Evolutionary conservation across 257 asterid species (phyloP), one percentile per base, ranked within the genome.

Genomic region (Solanum gandarillasii): DNA sequence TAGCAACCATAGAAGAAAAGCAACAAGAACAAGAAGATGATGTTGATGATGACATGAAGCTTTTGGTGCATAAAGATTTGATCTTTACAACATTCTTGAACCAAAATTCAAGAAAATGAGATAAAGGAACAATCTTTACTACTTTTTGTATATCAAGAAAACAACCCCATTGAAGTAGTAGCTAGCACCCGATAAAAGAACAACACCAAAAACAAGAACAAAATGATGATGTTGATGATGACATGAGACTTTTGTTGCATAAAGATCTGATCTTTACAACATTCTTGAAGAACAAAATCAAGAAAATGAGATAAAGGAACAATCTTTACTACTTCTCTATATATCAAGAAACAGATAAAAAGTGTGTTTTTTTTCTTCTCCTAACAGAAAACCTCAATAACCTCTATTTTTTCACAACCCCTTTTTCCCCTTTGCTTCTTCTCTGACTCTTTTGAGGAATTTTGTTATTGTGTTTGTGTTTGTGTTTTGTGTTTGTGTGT

Each of bases 141-240:
- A 83, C 46, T 52, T 23, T 83, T 6, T 36, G 27, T 39, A 6
- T 62, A 41, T 55, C n/a, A 75, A 75, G 21, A 92, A 38, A 87
- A 67, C 91, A 85, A 89, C 35, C 93, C 93, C 90, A 90, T 84
- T 82, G 94, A 88, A 27, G 88, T 36, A 27, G 88, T 36, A 71
- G 39, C n/a, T 52, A 86, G 86, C 31, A 29, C 86, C 67, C 55
- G 35, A 82, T 36, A 25, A 87, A 9, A 65, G 83, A 62, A n/a
- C 25, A 58, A 58, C 67, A 20, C 9, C 67, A 55, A 55, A 7
- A 27, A 81, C 88, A 87, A 21, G 89, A 39, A 43, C 87, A 35
- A 31, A 89, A 39, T 7, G 35, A 27, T 68, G 74, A 70, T 70
- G 10, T 31, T 13, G 12, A 78, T 78, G 62, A 79, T 43, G 85